Conservation (phyloP, 2,329 filamentous ascomycete genomes). For the Curvularia lunata region DNA sequence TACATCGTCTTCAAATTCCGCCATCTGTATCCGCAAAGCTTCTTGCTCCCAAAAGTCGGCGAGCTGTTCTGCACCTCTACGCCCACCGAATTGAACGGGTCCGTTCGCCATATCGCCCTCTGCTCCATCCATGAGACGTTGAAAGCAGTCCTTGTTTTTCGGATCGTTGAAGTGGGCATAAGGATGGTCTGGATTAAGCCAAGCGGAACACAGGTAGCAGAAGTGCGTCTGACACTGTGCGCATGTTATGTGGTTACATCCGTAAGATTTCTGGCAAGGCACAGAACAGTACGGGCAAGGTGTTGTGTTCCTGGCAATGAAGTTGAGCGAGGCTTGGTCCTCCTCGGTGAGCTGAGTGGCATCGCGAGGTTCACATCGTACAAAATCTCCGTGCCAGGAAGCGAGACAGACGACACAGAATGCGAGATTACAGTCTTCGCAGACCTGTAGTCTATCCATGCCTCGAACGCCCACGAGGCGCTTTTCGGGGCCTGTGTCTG, state of each 20-base stretch:
- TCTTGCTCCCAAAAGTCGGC: conserved; percentile 48
- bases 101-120: conserved; percentile 69
- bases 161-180: conserved; percentile 85
- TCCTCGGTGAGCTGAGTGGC: conserved; percentile 77
- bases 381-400: conserved; percentile 93
- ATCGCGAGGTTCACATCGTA: conserved; percentile 71
- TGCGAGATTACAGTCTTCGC: conserved; percentile 74
- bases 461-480: conserved; percentile 53
- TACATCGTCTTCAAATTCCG: background rate
- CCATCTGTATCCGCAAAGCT: conserved; percentile 41
- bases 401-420: conserved; percentile 79
- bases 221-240: conserved; percentile 90
- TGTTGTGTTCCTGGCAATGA: conserved; percentile 79
- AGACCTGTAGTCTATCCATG: conserved; percentile 77
- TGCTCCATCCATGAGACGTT: conserved; percentile 89
- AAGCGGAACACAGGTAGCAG: conserved; percentile 92
- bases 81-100: conserved; percentile 52
- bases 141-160: conserved; percentile 71
- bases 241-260: conserved; percentile 74
- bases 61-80: conserved; percentile 52
- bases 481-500: conserved; percentile 26
- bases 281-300: conserved; percentile 87
- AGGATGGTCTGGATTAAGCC: conserved; percentile 80
- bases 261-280: conserved; percentile 86
- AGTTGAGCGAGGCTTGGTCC: conserved; percentile 85